phyloP scores from a whole-genome alignment of 495 filamentous ascomycete species.

The Xylaria acuta region DNA sequence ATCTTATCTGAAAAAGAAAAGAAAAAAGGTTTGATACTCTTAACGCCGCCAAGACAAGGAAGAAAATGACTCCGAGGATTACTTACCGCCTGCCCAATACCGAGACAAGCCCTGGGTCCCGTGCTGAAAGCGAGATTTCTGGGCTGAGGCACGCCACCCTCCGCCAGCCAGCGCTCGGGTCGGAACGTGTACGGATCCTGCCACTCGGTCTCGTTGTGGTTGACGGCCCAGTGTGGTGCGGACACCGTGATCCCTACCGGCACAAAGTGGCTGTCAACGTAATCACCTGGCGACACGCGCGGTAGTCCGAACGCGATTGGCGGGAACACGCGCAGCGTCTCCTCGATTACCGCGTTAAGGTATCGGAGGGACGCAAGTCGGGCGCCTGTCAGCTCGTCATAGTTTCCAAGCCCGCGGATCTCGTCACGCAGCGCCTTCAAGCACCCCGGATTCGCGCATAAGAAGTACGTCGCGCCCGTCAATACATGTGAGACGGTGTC shows the following conservation, averaged over 20 bases:
- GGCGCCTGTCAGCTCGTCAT: conserved; percentile 33
- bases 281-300: conserved; percentile 40
- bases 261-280: conserved; percentile 41
- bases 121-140: conserved; percentile 38
- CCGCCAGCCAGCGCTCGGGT: conserved; percentile 44
- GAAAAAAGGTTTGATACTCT: not conserved
- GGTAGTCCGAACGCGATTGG: conserved; percentile 42
- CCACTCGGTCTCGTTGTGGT: conserved; percentile 41
- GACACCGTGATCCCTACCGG: conserved; percentile 44
- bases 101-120: conserved; percentile 39
- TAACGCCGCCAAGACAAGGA: not conserved
- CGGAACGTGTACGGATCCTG: conserved; percentile 38
- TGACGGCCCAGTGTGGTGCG: conserved; percentile 43
- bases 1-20: not conserved
- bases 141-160: conserved; percentile 38
- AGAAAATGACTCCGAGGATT: not conserved
- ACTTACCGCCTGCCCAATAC: conserved; percentile 38
- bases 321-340: conserved; percentile 46
- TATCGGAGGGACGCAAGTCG: conserved; percentile 40
- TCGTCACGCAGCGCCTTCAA: conserved; percentile 47
- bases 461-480: conserved; percentile 32
- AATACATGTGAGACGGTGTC: conserved; percentile 37
- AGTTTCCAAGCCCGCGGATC: conserved; percentile 25
- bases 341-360: conserved; percentile 51
- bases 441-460: conserved; percentile 40